Conservation (phyloP, 371 early-diverging fungal species). For the Circinella minor region DNA sequence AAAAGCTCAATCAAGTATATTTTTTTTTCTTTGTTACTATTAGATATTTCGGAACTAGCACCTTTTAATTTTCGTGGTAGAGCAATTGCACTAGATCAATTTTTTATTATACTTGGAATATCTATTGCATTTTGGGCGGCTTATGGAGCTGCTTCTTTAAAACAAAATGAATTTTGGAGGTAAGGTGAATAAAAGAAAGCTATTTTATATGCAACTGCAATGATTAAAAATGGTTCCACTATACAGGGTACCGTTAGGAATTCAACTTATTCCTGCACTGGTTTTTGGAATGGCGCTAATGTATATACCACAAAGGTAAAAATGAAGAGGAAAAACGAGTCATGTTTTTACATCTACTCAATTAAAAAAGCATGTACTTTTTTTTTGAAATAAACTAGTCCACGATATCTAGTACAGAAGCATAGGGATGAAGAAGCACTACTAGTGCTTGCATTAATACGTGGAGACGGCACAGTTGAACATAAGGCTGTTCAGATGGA, state of each 20-base stretch:
- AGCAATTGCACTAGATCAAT: constrained; percentile 87
- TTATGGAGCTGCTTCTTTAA: constrained; percentile 1
- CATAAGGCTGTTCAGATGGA: constrained; percentile 55
- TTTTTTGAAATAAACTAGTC: constrained; percentile 36
- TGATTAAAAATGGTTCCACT: too few species aligned
- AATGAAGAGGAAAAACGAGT: neutral
- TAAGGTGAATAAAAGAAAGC: neutral
- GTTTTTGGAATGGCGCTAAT: constrained; percentile 33
- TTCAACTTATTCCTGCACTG: constrained; percentile 43
- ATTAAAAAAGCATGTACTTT: neutral
- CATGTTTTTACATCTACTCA: too few species aligned
- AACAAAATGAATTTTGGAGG: neutral
- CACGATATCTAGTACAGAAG: constrained; percentile 67
- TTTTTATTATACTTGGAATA: constrained; percentile 77
- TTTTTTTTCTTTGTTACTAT: neutral
- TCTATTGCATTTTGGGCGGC: constrained; percentile 46
- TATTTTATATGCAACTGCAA: neutral
- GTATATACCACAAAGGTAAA: constrained; percentile 41
- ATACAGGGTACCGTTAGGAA: constrained; percentile 39
- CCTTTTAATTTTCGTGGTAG: constrained; percentile 87
- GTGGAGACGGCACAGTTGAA: constrained; percentile 43
- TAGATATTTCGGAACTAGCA: constrained; percentile 86
- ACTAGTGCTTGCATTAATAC: constrained; percentile 50
- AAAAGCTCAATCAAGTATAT: neutral
- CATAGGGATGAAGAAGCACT: constrained; percentile 58